These are phyloP conservation scores for Thelonectria discophora DNA, from an alignment of 2,329 filamentous ascomycete genomes.

Conservation along the genomic window DNA sequence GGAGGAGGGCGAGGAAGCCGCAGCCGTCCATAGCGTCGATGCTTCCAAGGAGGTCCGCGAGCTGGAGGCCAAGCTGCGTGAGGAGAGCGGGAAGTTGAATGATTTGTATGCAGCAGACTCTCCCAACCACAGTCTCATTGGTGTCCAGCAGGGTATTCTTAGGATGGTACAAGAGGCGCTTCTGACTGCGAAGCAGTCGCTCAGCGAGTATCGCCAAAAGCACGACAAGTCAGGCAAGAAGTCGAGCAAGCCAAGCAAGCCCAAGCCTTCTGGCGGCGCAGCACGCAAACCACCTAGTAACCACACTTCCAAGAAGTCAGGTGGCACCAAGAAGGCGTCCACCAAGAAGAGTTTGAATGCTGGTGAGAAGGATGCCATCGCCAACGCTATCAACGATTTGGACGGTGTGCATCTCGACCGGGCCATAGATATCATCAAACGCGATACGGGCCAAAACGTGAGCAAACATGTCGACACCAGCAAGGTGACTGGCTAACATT, in stretches of 20 bases:
- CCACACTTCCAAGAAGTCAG: slow-evolving; percentile 48
- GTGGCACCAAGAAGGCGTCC: slow-evolving; percentile 55
- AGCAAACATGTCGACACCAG: slow-evolving; percentile 50
- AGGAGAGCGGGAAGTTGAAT: slow-evolving; percentile 68
- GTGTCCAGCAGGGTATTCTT: slow-evolving; percentile 69
- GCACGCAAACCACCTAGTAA: slow-evolving; percentile 55
- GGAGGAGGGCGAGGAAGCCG: slow-evolving; percentile 64
- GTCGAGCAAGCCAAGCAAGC: slow-evolving; percentile 66
- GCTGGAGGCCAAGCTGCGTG: slow-evolving; percentile 60
- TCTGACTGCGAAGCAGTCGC: slow-evolving; percentile 73
- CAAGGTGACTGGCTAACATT: slow-evolving; percentile 24
- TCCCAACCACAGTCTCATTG: slow-evolving; percentile 61
- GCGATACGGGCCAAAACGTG: slow-evolving; percentile 80
- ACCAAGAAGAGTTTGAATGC: slow-evolving; percentile 68
- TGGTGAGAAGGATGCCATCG: slow-evolving; percentile 91
- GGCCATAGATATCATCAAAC: slow-evolving; percentile 90
- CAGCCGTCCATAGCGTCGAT: slow-evolving; percentile 53
- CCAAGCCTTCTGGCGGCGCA: slow-evolving; percentile 49
- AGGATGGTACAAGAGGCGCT: slow-evolving; percentile 75
- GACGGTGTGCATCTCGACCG: slow-evolving; percentile 79
- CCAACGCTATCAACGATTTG: slow-evolving; percentile 82
- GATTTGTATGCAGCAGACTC: slow-evolving; percentile 60
- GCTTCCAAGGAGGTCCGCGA: slow-evolving; percentile 58
- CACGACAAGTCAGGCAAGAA: slow-evolving; percentile 68
- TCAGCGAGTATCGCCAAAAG: slow-evolving; percentile 59